Evolutionary conservation across 352 stramenopile species (phyloP), one percentile per base, ranked within the genome.

Genomic region (Globisporangium rhizosaccharum): DNA sequence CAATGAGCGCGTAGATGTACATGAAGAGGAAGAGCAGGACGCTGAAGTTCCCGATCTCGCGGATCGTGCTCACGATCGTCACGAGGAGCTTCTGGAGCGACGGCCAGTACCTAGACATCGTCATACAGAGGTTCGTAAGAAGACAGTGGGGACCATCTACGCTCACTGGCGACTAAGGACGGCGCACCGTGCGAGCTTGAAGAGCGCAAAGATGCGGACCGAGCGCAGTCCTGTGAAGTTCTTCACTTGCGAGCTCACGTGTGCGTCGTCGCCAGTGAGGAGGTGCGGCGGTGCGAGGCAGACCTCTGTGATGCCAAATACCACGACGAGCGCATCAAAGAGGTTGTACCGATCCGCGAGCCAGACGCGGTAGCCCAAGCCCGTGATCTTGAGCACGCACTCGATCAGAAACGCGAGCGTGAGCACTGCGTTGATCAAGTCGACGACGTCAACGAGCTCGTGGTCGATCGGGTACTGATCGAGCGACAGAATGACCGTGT

Each of bases 11-110:
- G 62, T 96, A 97, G 37, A 98, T 96, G 63, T 96, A 97, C 53
- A 97, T 85, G 66, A 98, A 97, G 17, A 98, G 75, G 18, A 94
- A 51, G 37, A 98, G 82, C 1, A 98, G 73, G 17, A 98, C 70
- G n/a, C 76, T 78, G 62, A 98, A 98, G 65, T 97, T 97, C 25
- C 70, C 73, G 26, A 98, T 75, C 65, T 98, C 94, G 25, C 82
- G 66, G 51, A 96, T 67, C 20, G 92, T 96, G 47, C 79, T 87
- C 47, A 82, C 61, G 49, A 98, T 96, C 18, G 87, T 97, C 20
- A 70, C 54, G 17, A 98, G 66, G 41, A 98, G 57, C 26, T 88
- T 88, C 37, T 96, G 85, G 42, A 98, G 72, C 3, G 87, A 96
- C 33, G 90, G 84, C 92, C 92, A 98, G 11, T 75, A 88, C 53